Percentiles rank a stretch among this genome's conserved stretches.
Evolutionary conservation across 2,329 filamentous ascomycete genomes (phyloP).

Genomic region (Metarhizium album): DNA sequence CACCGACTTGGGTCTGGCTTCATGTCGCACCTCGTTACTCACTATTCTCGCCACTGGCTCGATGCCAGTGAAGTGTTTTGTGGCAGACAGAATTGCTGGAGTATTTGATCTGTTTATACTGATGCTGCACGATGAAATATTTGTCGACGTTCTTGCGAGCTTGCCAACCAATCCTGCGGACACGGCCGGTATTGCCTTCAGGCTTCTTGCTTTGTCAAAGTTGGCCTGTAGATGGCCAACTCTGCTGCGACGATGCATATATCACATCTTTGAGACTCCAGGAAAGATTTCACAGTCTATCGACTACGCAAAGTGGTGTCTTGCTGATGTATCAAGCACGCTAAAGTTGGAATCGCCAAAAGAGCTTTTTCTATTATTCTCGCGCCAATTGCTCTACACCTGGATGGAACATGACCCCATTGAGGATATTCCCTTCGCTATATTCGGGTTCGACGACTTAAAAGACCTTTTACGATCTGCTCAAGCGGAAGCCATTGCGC

Average conservation of each 20-base stretch:
- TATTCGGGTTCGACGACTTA: conserved; percentile 69
- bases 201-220: conserved; percentile 63
- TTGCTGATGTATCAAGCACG: conserved; percentile 52
- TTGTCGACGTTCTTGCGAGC: conserved; percentile 70
- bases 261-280: conserved; percentile 87
- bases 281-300: conserved; percentile 56
- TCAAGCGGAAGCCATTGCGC: conserved; percentile 66
- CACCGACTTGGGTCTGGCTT: conserved; percentile 43
- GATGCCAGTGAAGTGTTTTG: conserved; percentile 63
- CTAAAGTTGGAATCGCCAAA: conserved; percentile 56
- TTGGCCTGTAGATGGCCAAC: conserved; percentile 80
- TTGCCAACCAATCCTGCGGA: conserved; percentile 64
- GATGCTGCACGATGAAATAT: conserved; percentile 70
- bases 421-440: conserved; percentile 66
- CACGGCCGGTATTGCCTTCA: conserved; percentile 74
- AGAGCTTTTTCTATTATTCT: conserved; percentile 72
- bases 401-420: conserved; percentile 66
- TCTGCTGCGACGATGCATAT: conserved; percentile 74
- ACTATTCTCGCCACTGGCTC: conserved; percentile 56
- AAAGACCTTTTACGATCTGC: conserved; percentile 58
- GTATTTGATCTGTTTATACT: conserved; percentile 79
- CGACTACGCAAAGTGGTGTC: conserved; percentile 61
- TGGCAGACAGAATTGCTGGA: conserved; percentile 57
- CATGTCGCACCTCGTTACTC: conserved; percentile 61
- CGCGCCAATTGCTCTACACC: conserved; percentile 80